Evolutionary conservation across 2,329 filamentous ascomycete genomes (phyloP).

Genomic region (Emmonsiellopsis sp.): DNA sequence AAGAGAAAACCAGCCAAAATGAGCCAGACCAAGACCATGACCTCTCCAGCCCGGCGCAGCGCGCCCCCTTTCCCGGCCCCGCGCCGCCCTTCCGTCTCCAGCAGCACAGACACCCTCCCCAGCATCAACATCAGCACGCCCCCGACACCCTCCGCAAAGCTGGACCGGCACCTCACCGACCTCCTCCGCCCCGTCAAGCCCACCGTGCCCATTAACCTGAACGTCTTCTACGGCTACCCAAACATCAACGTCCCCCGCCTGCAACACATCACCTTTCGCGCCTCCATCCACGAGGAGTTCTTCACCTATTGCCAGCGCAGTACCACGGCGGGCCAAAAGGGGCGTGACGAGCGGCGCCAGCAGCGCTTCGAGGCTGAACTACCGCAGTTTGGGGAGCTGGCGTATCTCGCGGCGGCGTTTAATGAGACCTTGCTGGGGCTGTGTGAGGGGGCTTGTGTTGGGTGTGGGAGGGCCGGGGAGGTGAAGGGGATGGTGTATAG

Average conservation of each 20-base stretch:
- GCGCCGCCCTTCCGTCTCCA: too few species aligned
- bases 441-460: conserved; percentile 6
- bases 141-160: background rate
- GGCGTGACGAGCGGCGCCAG: background rate
- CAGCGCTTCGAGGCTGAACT: background rate
- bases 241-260: background rate
- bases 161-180: background rate
- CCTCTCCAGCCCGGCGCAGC: too few species aligned
- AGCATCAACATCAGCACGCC: too few species aligned
- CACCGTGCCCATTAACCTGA: conserved; percentile 7
- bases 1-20: too few species aligned
- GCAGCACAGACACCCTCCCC: too few species aligned
- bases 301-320: background rate
- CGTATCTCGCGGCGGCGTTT: conserved; percentile 5
- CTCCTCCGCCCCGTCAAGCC: background rate
- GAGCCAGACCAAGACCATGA: too few species aligned
- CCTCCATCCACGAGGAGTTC: conserved; percentile 2
- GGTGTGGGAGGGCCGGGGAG: conserved; percentile 2
- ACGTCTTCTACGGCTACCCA: conserved; percentile 11
- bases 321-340: background rate
- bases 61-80: too few species aligned
- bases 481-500: conserved; percentile 6
- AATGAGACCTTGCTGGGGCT: conserved; percentile 7
- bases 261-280: conserved; percentile 7
- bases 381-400: conserved; percentile 7